Percentiles rank a stretch among this genome's conserved stretches.
phyloP scores from a whole-genome alignment of 148 eudicot species.

The Rhododendron ovatum region DNA sequence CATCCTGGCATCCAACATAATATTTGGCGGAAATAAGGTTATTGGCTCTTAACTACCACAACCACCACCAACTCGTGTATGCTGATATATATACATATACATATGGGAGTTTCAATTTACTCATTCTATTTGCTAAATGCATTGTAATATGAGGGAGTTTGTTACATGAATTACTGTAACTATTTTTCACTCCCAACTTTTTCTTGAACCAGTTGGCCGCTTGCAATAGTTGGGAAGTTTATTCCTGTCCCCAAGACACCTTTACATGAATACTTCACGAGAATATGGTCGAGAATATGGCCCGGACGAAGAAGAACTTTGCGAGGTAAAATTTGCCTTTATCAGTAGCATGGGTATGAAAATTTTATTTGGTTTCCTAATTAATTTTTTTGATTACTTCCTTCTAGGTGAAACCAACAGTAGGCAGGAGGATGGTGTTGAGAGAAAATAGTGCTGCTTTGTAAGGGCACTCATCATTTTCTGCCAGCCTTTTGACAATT shows the following conservation, averaged over 20 bases:
- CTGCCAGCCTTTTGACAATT: neutral
- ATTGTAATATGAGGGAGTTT: neutral
- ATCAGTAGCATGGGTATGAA: neutral
- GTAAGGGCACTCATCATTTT: neutral
- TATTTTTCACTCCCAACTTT: neutral
- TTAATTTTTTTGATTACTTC: neutral
- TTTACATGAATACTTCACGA: slow-evolving; percentile 42
- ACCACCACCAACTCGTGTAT: neutral
- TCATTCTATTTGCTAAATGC: neutral
- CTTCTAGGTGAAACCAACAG: neutral
- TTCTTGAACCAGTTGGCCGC: slow-evolving; percentile 71
- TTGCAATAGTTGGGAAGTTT: slow-evolving; percentile 68
- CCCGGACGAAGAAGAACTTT: neutral
- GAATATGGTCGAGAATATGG: slow-evolving; percentile 5
- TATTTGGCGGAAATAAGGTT: neutral
- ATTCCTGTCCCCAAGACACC: slow-evolving; percentile 73
- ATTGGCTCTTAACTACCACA: neutral
- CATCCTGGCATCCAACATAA: neutral
- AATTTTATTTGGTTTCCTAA: neutral
- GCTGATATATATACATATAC: no score
- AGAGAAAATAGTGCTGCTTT: neutral
- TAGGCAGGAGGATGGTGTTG: neutral
- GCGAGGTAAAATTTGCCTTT: neutral
- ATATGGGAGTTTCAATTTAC: neutral
- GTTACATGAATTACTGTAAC: neutral